Conservation (phyloP, 2,329 filamentous ascomycete genomes). For the Talaromyces sp. region DNA sequence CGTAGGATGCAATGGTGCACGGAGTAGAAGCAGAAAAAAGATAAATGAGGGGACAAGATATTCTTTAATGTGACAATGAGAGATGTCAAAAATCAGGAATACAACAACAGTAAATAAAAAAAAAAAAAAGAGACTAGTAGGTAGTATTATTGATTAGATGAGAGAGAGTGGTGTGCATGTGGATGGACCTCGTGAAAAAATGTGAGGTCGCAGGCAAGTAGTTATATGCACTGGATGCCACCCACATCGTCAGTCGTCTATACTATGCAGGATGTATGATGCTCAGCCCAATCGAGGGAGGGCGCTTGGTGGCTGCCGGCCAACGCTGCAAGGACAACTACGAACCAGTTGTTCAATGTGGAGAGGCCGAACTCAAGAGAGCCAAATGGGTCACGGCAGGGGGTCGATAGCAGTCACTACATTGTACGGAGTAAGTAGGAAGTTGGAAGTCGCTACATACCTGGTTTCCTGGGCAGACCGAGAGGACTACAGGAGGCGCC, state of each 20-base stretch:
- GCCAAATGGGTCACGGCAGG: slow-evolving; percentile 17
- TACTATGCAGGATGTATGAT: slow-evolving; percentile 2
- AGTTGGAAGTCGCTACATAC: not conserved
- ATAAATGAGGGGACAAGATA: not conserved
- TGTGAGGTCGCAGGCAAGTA: slow-evolving; percentile 17
- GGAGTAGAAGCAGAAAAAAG: slow-evolving; percentile 10
- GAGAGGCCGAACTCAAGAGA: slow-evolving; percentile 13
- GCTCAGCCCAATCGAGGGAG: slow-evolving; percentile 15
- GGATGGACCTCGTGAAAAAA: slow-evolving; percentile 32
- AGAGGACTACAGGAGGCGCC: slow-evolving; percentile 7
- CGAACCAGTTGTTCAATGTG: slow-evolving; percentile 19
- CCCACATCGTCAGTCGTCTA: slow-evolving; percentile 11
- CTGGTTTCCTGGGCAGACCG: slow-evolving; percentile 3
- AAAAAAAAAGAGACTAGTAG: slow-evolving; percentile 18
- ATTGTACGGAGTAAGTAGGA: not conserved
- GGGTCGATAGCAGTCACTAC: not conserved
- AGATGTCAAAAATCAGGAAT: too few relatives aligned
- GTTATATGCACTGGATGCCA: slow-evolving; percentile 27
- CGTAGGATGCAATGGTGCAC: slow-evolving; percentile 16
- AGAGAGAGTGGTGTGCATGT: slow-evolving; percentile 23
- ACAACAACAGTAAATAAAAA: slow-evolving; percentile 12
- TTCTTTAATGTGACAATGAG: slow-evolving; percentile 1
- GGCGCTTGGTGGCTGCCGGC: slow-evolving; percentile 10
- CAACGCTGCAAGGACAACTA: slow-evolving; percentile 19
- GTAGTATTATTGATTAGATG: slow-evolving; percentile 7